A percentile compares a stretch with the other conserved stretches of the same genome.
Conservation (phyloP, 1,139 yeast genomes). For the Debaryomyces nepalensis region DNA sequence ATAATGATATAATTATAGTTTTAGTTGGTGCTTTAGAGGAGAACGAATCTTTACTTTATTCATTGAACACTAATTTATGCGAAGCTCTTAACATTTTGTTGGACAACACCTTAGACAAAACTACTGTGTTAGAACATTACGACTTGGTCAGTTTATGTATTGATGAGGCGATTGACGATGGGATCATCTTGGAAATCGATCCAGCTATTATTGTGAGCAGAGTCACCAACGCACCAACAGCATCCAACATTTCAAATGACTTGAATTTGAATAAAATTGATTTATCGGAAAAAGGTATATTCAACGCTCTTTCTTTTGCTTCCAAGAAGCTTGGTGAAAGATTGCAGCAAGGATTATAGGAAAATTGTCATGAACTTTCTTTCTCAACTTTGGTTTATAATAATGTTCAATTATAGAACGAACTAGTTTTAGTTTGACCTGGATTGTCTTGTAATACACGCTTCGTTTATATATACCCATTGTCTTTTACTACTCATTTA, state of each 20-base stretch:
- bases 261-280: constrained; percentile 72
- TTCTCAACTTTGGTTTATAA: constrained; percentile 2
- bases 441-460: constrained; percentile 8
- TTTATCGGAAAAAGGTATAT: constrained; percentile 81
- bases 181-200: constrained; percentile 89
- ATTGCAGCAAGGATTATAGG: constrained; percentile 72
- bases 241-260: constrained; percentile 33
- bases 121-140: constrained; percentile 77
- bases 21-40: constrained; percentile 77
- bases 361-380: neutral
- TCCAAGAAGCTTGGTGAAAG: constrained; percentile 84
- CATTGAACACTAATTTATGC: constrained; percentile 74
- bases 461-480: constrained; percentile 2
- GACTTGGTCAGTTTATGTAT: constrained; percentile 85
- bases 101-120: constrained; percentile 76
- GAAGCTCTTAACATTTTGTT: constrained; percentile 82
- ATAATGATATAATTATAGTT: constrained; percentile 74
- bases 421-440: constrained; percentile 2
- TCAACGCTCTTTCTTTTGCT: constrained; percentile 90
- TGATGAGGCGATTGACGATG: constrained; percentile 92
- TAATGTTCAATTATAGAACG: constrained; percentile 8
- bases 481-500: neutral
- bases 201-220: constrained; percentile 85
- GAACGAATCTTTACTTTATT: constrained; percentile 82
- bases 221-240: constrained; percentile 80